Evolutionary conservation across 208 protist species (phyloP), one percentile per base, ranked within the genome.

Genomic region (Vickermania spadyakhi): DNA sequence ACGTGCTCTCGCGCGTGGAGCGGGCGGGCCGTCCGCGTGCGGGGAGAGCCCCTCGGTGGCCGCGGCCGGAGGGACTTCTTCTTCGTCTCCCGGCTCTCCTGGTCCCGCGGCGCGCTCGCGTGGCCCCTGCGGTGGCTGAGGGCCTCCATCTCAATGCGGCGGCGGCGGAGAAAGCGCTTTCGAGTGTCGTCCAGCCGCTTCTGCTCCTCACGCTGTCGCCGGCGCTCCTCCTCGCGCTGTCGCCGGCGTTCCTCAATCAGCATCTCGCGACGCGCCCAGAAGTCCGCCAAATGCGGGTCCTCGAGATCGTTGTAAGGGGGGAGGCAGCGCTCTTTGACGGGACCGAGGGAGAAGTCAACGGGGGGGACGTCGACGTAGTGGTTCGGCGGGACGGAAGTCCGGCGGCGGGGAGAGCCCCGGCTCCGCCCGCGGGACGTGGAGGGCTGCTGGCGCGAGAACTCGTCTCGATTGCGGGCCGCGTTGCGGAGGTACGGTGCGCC

Each of bases 281-380:
- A 91, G 21, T 69, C 75, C 21, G 66, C 70, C 2, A 91, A 75
- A 62, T 91, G 77, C 14, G 84, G 84, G 62, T 91, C 84, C 30
- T 91, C 84, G 2, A 91, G 70, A 66, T 91, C 84, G 57, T 91
- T 91, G 77, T 91, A 91, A 27, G 77, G 69, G 3, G 84, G 84
- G 31, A 91, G 72, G 13, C 56, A 65, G 45, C 75, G 77, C 41
- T 91, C 80, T 64, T 86, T 68, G 30, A 86, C 57, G 0, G 84
- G 84, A 14, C 84, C 84, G 1, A 91, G 79, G 0, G 79, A 75
- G 69, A 91, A 91, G 51, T 88, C 77, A 13, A 88, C 68, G 49
- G 70, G 77, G 13, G 77, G 77, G 56, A 83, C 63, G 29, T 62
- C 64, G 1, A 65, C 18, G 21, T 45, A 18, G 18, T 45, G 36